Evolutionary conservation across 768 basidiomycete genomes (phyloP).

Genomic region (Leccinum broughii): DNA sequence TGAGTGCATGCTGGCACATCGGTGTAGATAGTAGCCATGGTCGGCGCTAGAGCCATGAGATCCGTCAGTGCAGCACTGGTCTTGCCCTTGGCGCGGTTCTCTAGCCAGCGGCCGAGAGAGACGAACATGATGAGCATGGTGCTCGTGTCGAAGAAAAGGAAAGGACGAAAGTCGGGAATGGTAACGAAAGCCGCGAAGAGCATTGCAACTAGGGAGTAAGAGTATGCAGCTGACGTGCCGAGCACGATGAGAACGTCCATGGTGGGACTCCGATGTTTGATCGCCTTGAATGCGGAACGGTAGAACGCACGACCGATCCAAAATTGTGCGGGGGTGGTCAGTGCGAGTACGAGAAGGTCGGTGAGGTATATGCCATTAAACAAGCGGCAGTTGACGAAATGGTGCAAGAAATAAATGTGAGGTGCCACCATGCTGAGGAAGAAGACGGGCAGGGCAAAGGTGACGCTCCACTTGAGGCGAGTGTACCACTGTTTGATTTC

Average conservation of each 20-base stretch:
- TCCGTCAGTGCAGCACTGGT: constrained; percentile 96
- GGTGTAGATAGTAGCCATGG: constrained; percentile 94
- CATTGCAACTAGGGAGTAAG: constrained; percentile 80
- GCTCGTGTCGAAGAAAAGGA: constrained; percentile 97
- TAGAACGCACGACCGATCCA: constrained; percentile 91
- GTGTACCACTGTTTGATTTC: constrained; percentile 89
- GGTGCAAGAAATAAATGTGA: constrained; percentile 58
- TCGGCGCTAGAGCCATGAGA: constrained; percentile 91
- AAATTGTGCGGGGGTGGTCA: constrained; percentile 92
- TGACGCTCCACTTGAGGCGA: constrained; percentile 70
- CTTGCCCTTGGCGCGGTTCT: constrained; percentile 96
- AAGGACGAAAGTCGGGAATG: constrained; percentile 71
- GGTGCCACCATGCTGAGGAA: constrained; percentile 85
- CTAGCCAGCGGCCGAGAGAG: constrained; percentile 91
- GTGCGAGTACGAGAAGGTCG: constrained; percentile 69
- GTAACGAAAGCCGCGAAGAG: constrained; percentile 61
- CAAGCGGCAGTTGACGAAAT: constrained; percentile 51
- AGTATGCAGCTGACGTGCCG: constrained; percentile 91
- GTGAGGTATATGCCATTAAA: constrained; percentile 76
- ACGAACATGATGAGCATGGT: constrained; percentile 99
- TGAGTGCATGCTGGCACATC: constrained; percentile 76
- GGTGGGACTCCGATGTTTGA: constrained; percentile 86
- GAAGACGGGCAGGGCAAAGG: constrained; percentile 93
- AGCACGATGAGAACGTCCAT: constrained; percentile 99
- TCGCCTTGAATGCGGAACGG: constrained; percentile 83